phyloP scores from a whole-genome alignment of 352 stramenopile species.

The Pythium sp. region DNA sequence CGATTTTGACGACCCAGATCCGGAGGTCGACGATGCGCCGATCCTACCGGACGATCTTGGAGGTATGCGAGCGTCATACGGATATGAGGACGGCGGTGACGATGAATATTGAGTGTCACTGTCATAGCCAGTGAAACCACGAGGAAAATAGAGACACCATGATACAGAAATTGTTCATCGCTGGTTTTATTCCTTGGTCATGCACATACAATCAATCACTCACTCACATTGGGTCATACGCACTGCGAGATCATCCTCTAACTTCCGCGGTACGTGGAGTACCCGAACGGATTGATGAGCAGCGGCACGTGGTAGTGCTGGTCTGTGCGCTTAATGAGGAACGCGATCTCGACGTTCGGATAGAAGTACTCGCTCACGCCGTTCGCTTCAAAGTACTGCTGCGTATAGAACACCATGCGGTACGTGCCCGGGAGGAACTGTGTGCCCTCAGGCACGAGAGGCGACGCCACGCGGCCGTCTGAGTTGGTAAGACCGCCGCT shows the following conservation, averaged over 20 bases:
- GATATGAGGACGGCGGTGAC: background rate
- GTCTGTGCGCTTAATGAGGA: conserved; percentile 63
- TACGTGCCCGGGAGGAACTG: conserved; percentile 57
- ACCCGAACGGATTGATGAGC: conserved; percentile 88
- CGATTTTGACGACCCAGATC: conserved; percentile 66
- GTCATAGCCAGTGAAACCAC: background rate
- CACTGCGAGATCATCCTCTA: conserved; percentile 22
- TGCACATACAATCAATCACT: background rate
- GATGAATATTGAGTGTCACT: conserved; percentile 7
- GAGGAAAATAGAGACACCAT: background rate
- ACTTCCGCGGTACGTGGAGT: conserved; percentile 88
- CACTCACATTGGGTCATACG: background rate
- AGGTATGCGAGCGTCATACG: conserved; percentile 15
- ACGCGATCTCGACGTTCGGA: conserved; percentile 78
- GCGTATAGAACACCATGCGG: conserved; percentile 81
- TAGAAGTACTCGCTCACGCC: conserved; percentile 82
- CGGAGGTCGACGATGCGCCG: conserved; percentile 54
- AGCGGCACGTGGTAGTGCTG: conserved; percentile 90
- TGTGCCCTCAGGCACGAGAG: conserved; percentile 41
- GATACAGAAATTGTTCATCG: background rate
- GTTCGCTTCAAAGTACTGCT: conserved; percentile 72
- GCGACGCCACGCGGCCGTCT: conserved; percentile 62
- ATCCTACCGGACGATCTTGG: conserved; percentile 40
- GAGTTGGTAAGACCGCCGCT: conserved; percentile 61
- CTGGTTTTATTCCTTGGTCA: background rate